Conservation (phyloP, 345 rosid species). For the Citrus glauca region DNA sequence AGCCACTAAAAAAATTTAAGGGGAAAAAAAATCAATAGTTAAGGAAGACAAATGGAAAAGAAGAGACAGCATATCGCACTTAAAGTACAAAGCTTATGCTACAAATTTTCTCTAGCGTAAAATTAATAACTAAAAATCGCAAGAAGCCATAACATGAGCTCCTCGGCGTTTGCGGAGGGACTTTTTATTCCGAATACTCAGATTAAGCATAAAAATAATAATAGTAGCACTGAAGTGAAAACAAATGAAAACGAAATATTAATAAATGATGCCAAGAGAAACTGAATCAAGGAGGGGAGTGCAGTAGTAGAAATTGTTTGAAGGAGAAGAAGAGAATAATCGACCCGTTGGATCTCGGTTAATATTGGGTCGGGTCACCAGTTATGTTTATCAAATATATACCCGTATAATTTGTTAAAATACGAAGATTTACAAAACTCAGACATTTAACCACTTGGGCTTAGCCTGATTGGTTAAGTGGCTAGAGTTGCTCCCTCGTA, state of each 20-base stretch:
- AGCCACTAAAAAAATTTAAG: no score
- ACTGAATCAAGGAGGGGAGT: neutral
- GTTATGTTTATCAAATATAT: neutral
- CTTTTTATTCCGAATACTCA: neutral
- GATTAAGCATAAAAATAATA: no score
- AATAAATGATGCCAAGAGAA: neutral
- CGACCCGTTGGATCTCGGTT: neutral
- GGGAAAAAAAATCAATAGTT: no score
- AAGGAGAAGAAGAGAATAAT: neutral
- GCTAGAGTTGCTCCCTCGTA: no score
- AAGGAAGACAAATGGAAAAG: no score
- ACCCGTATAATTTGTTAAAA: neutral
- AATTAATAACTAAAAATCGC: neutral
- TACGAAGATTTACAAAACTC: no score
- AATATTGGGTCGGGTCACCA: neutral
- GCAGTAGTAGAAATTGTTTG: no score
- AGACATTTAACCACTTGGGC: no score
- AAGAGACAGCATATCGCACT: no score
- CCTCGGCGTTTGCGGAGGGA: slow-evolving; percentile 48
- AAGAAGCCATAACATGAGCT: neutral
- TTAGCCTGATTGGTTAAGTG: no score
- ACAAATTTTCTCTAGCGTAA: no score
- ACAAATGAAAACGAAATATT: neutral
- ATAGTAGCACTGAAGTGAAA: neutral
- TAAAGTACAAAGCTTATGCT: no score